Conservation (phyloP, 805 yeast species). For the Candida xyloterini region DNA sequence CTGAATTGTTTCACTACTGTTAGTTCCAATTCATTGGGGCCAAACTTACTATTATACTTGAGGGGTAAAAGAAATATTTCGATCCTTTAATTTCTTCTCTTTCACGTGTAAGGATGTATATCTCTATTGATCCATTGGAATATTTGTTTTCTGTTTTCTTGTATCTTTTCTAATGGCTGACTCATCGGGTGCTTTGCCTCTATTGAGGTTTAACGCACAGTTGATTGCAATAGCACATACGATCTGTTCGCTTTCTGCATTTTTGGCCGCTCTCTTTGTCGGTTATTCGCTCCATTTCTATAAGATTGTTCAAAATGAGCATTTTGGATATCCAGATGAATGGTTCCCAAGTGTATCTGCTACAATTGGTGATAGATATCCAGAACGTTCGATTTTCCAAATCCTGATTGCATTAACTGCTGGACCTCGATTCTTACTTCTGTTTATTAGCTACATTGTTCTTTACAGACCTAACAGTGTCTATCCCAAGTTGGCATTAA, state of each 20-base stretch:
- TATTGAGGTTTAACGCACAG: slow-evolving; percentile 53
- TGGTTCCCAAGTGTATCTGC: slow-evolving; percentile 99
- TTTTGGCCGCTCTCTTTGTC: slow-evolving; percentile 66
- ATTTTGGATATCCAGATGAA: slow-evolving; percentile 91
- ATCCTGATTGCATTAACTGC: slow-evolving; percentile 87
- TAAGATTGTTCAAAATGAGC: slow-evolving; percentile 84
- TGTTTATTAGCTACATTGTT: slow-evolving; percentile 52
- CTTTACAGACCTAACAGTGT: slow-evolving; percentile 36
- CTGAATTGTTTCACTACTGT: slow-evolving; percentile 17
- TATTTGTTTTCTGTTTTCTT: slow-evolving; percentile 7
- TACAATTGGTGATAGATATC: slow-evolving; percentile 94
- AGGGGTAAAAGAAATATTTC: slow-evolving; percentile 2
- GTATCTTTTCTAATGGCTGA: slow-evolving; percentile 12
- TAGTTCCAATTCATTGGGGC: background rate
- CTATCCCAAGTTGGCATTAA: slow-evolving; percentile 41
- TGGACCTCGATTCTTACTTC: slow-evolving; percentile 79
- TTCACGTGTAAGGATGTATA: slow-evolving; percentile 2
- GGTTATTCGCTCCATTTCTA: slow-evolving; percentile 79
- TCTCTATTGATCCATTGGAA: slow-evolving; percentile 1
- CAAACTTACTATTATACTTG: slow-evolving; percentile 4
- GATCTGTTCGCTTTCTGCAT: slow-evolving; percentile 68
- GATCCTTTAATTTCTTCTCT: background rate
- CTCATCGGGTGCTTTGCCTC: slow-evolving; percentile 13
- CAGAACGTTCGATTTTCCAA: slow-evolving; percentile 92
- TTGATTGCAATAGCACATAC: slow-evolving; percentile 72